Evolutionary conservation across 768 basidiomycete genomes (phyloP).

Genomic region (Lyophyllum shimeji): DNA sequence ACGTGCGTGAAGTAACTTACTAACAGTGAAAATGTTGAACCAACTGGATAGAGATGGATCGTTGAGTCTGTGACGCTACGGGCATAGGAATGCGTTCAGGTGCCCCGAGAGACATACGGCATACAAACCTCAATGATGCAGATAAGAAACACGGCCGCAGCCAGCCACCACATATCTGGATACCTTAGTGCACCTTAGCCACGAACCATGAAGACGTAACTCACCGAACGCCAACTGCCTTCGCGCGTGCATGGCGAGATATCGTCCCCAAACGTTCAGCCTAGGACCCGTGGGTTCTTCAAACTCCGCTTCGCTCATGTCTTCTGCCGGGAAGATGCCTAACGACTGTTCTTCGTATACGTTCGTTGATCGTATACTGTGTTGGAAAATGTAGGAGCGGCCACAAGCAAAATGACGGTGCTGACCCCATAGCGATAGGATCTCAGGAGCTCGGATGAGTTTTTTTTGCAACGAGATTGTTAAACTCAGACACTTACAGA

Average conservation of each 20-base stretch:
- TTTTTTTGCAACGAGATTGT: neutral
- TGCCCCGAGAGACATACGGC: neutral
- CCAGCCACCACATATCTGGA: slow-evolving; percentile 96
- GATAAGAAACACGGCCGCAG: slow-evolving; percentile 78
- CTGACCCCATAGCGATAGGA: slow-evolving; percentile 81
- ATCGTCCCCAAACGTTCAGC: slow-evolving; percentile 70
- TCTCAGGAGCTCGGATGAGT: slow-evolving; percentile 36
- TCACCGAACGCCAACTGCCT: slow-evolving; percentile 89
- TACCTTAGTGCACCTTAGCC: neutral
- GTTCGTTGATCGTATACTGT: slow-evolving; percentile 84
- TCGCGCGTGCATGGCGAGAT: slow-evolving; percentile 81
- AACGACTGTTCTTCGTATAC: slow-evolving; percentile 94
- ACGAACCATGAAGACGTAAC: slow-evolving; percentile 12
- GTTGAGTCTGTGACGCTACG: slow-evolving; percentile 58
- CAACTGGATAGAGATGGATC: slow-evolving; percentile 55
- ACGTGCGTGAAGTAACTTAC: slow-evolving; percentile 40
- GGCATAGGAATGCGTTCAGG: slow-evolving; percentile 1
- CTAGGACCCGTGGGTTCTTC: slow-evolving; percentile 44
- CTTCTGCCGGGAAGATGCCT: slow-evolving; percentile 64
- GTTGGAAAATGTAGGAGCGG: neutral
- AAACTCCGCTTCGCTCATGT: slow-evolving; percentile 47
- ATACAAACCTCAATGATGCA: slow-evolving; percentile 89
- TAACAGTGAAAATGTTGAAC: slow-evolving; percentile 83
- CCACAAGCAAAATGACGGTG: neutral
- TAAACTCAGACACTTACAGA: slow-evolving; percentile 54